phyloP scores from a whole-genome alignment of 768 basidiomycete species.

The Panellus pusillus region DNA sequence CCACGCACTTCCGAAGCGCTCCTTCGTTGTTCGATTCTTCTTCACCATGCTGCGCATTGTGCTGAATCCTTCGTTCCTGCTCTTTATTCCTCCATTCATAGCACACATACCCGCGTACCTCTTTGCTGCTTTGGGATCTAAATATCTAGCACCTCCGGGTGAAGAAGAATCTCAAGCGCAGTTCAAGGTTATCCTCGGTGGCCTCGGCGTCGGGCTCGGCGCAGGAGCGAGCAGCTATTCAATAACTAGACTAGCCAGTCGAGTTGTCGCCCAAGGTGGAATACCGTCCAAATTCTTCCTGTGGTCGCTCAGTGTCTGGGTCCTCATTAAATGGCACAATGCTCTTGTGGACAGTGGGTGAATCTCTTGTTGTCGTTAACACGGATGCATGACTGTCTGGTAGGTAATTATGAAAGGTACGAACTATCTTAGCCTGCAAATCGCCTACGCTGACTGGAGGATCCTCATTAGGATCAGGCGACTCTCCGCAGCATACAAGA shows the following conservation, averaged over 20 bases:
- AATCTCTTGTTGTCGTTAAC: not conserved
- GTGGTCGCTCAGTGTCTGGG: conserved; percentile 26
- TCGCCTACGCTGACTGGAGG: not conserved
- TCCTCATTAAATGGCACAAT: conserved; percentile 48
- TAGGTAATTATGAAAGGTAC: conserved; percentile 38
- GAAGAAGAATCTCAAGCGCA: conserved; percentile 73
- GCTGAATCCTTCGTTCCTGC: conserved; percentile 41
- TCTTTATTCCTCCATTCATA: conserved; percentile 47
- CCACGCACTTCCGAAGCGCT: conserved; percentile 28
- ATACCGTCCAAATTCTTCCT: conserved; percentile 13
- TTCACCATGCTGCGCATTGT: conserved; percentile 34
- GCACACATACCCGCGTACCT: conserved; percentile 61
- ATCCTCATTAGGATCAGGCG: conserved; percentile 30
- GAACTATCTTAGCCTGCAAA: not conserved
- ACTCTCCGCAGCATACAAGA: conserved; percentile 37
- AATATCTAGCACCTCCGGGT: conserved; percentile 41
- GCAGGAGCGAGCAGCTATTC: conserved; percentile 22
- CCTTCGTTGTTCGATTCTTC: conserved; percentile 16
- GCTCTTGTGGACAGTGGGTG: conserved; percentile 37
- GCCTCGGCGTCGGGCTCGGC: conserved; percentile 38
- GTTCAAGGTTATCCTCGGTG: conserved; percentile 65
- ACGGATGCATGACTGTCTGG: not conserved
- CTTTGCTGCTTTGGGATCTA: conserved; percentile 43
- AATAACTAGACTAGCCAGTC: conserved; percentile 11
- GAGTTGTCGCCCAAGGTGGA: conserved; percentile 4